Base-by-base conservation (phyloP, 1,284 basidiomycete genomes). In the Heterobasidion parviporum region DNA sequence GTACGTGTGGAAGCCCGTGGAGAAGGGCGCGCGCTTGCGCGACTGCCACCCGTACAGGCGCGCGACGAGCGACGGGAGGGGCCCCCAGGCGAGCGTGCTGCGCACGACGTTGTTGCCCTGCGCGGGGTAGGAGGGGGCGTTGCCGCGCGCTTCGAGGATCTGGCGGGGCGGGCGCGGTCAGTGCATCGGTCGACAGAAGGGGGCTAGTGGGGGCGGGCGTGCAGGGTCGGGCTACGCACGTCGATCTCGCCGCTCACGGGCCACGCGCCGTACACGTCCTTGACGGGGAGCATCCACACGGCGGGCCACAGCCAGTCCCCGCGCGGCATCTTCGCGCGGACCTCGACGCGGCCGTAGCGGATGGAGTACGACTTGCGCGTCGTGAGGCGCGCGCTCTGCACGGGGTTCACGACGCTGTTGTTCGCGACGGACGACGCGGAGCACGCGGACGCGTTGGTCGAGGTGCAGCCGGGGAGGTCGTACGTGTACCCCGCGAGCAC, bases 241-340 rank as follows among this genome's bases (percentile, higher is more conserved):
- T 92, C 88, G 55, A 92, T 90, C 72, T 87, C 85, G 59, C 85
- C 84, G 62, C 77, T 83, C 48, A 78, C 68, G 0, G 91, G 91
- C 89, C 90, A 93, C 0, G 68, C 57, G 0, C 91, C 91, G 63
- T 93, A 94, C 2, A 76, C 76, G 56, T 76, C 75, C 55, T 86
- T 73, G 57, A 75, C 76, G 15, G 91, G 90, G 55, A 91, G 68
- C 89, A 93, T 87, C 85, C 87, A 89, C 57, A 94, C 81, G 0
- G 87, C 85, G 2, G 90, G 91, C 90, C 91, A 93, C 53, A 93
- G 70, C 91, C 89, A 84, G 61, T 82, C 80, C 1, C 79, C 77
- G 56, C 64, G 64, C 3, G 70, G 72, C 18, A 73, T 50, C 61
- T 72, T 72, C 56, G 72, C 70, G 26, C 68, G 70, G 12, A 93